A percentile compares a stretch with the other conserved stretches of the same genome.
Evolutionary conservation across 495 filamentous ascomycete species (phyloP).

Genomic region (Glonium stellatum): DNA sequence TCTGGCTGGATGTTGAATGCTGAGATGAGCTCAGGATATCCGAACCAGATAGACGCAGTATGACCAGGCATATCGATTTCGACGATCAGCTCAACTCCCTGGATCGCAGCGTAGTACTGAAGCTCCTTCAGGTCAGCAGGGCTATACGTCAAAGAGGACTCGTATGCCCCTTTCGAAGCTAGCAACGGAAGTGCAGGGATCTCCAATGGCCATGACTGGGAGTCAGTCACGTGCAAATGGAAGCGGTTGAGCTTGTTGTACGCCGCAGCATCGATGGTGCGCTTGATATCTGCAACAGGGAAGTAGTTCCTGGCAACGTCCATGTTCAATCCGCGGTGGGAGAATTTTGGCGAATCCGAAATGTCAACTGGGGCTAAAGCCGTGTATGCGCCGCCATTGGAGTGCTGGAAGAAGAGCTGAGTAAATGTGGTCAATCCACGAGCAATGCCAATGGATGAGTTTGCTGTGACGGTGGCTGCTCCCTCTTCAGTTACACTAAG

Average conservation of each 20-base stretch:
- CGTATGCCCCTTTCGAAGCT: constrained; percentile 61
- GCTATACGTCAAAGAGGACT: constrained; percentile 53
- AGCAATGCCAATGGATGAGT: constrained; percentile 58
- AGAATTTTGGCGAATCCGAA: constrained; percentile 57
- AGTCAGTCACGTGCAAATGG: constrained; percentile 73
- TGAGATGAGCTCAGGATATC: constrained; percentile 66
- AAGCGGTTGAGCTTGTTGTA: constrained; percentile 75
- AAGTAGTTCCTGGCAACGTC: constrained; percentile 65
- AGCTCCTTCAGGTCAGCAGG: constrained; percentile 54
- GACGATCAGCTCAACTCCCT: constrained; percentile 65
- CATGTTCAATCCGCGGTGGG: constrained; percentile 67
- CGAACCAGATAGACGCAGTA: constrained; percentile 54
- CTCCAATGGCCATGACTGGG: constrained; percentile 77
- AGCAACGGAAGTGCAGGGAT: constrained; percentile 66
- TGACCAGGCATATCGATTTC: constrained; percentile 83
- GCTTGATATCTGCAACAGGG: constrained; percentile 53
- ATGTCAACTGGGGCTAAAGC: constrained; percentile 59
- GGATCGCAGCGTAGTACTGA: constrained; percentile 57
- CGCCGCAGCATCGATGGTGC: constrained; percentile 62
- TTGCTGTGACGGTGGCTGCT: constrained; percentile 51
- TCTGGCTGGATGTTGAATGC: constrained; percentile 60
- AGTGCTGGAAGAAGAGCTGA: constrained; percentile 69
- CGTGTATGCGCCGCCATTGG: constrained; percentile 53
- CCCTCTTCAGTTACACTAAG: constrained; percentile 50
- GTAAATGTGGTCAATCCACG: constrained; percentile 62